Conservation (phyloP, 192 early-diverging fungal genomes). For the Allomyces macrogynus region DNA sequence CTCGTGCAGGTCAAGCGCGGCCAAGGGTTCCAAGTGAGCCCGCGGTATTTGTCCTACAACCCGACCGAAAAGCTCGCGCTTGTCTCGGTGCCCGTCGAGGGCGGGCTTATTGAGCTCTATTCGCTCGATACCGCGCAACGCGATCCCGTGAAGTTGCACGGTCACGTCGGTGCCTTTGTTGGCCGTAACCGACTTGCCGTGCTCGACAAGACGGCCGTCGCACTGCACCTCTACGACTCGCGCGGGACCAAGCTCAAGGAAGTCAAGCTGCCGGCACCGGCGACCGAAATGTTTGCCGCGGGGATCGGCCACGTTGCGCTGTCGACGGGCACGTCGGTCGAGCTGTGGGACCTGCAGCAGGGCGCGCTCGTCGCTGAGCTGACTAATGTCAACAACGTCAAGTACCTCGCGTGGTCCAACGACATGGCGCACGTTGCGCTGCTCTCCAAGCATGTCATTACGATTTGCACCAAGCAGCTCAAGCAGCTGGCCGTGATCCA, state of each 20-base stretch:
- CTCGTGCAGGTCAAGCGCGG: slow-evolving; percentile 51
- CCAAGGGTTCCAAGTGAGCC: slow-evolving; percentile 44
- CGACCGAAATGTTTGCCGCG: slow-evolving; percentile 73
- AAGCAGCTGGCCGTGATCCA: slow-evolving; percentile 79
- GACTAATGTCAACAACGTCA: slow-evolving; percentile 53
- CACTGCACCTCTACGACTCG: slow-evolving; percentile 73
- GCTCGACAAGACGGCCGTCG: slow-evolving; percentile 60
- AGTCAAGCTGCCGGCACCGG: slow-evolving; percentile 53
- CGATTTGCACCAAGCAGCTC: slow-evolving; percentile 62
- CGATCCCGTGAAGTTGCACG: slow-evolving; percentile 11
- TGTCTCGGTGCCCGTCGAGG: slow-evolving; percentile 59
- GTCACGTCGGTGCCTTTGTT: slow-evolving; percentile 68
- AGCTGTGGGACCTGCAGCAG: slow-evolving; percentile 79
- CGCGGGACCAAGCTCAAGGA: slow-evolving; percentile 74
- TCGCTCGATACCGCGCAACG: slow-evolving; percentile 49
- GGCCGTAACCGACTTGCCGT: slow-evolving; percentile 96
- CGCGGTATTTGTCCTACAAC: slow-evolving; percentile 77
- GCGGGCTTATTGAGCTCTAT: slow-evolving; percentile 81
- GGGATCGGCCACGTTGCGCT: slow-evolving; percentile 63
- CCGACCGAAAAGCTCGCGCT: slow-evolving; percentile 82
- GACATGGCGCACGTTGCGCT: slow-evolving; percentile 78
- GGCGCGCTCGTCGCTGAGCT: slow-evolving; percentile 55
- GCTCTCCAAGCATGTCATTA: slow-evolving; percentile 89
- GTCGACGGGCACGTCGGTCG: slow-evolving; percentile 64
- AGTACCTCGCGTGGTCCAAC: slow-evolving; percentile 82